Evolutionary conservation across 148 eudicot species (phyloP).

Genomic region (Diospyros lotus): DNA sequence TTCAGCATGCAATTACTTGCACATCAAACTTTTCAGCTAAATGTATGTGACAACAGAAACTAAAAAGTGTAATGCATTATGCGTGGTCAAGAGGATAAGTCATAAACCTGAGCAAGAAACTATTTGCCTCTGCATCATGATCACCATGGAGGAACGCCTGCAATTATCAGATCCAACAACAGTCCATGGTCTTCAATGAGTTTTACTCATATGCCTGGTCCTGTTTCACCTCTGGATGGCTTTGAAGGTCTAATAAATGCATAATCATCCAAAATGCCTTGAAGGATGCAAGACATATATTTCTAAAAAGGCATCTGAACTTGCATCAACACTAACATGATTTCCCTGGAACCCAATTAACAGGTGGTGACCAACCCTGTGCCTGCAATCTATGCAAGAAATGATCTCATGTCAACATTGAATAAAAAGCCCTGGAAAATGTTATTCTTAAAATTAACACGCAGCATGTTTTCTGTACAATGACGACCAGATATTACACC

Average conservation of each 20-base stretch:
- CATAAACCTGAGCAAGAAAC: slow-evolving; percentile 6
- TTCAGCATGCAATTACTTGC: background rate
- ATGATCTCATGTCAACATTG: too few species aligned
- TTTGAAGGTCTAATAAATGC: background rate
- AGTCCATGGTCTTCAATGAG: background rate
- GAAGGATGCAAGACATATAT: background rate
- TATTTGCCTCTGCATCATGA: slow-evolving; percentile 1
- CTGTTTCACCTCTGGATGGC: slow-evolving; percentile 5
- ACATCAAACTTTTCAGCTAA: background rate
- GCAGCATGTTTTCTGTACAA: background rate
- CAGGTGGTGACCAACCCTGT: background rate
- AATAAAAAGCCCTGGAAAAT: background rate
- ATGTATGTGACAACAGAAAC: background rate
- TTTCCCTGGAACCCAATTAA: background rate
- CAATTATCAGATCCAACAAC: background rate
- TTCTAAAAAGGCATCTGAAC: background rate
- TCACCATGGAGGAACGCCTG: background rate
- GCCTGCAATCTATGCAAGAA: background rate
- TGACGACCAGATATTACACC: background rate
- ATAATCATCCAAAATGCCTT: background rate
- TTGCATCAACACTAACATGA: background rate
- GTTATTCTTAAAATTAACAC: background rate
- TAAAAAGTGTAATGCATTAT: background rate
- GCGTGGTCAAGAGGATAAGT: slow-evolving; percentile 5
- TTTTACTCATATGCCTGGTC: background rate